Evolutionary conservation across 257 asterid species (phyloP).

Genomic region (Penstemon barbatus): DNA sequence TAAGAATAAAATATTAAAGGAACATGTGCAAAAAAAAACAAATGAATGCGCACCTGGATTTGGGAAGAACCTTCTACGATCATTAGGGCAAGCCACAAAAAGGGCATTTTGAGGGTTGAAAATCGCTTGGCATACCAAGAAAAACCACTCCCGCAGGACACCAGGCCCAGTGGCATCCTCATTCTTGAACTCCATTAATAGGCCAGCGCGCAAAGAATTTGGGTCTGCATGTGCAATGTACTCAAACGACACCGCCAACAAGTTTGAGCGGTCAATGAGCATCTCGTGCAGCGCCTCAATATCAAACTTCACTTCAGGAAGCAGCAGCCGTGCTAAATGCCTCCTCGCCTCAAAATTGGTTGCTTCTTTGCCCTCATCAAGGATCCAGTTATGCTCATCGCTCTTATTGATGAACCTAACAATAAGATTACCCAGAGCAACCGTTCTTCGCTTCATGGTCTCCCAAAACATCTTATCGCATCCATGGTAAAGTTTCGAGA

Average conservation of each 20-base stretch:
- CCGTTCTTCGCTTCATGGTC: slow-evolving; percentile 54
- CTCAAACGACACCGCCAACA: slow-evolving; percentile 81
- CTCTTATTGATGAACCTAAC: slow-evolving; percentile 65
- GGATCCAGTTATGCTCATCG: slow-evolving; percentile 78
- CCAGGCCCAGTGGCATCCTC: slow-evolving; percentile 99
- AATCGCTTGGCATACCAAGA: slow-evolving; percentile 84
- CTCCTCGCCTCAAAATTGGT: slow-evolving; percentile 82
- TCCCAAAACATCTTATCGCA: slow-evolving; percentile 67
- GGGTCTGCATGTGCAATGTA: slow-evolving; percentile 66
- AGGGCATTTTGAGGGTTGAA: slow-evolving; percentile 89
- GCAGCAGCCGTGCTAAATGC: slow-evolving; percentile 74
- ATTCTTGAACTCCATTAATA: slow-evolving; percentile 92
- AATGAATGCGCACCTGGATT: slow-evolving; percentile 70
- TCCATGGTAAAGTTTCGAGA: slow-evolving; percentile 58
- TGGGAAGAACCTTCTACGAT: slow-evolving; percentile 91
- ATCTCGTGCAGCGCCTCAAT: slow-evolving; percentile 86
- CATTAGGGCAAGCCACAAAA: slow-evolving; percentile 70
- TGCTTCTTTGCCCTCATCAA: slow-evolving; percentile 61
- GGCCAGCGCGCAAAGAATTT: slow-evolving; percentile 70
- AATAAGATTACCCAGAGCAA: slow-evolving; percentile 59
- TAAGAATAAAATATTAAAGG: slow-evolving; percentile 18
- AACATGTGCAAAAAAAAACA: not conserved
- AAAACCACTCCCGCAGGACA: slow-evolving; percentile 94
- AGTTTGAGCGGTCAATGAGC: slow-evolving; percentile 87
- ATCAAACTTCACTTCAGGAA: slow-evolving; percentile 87